phyloP scores from a whole-genome alignment of 805 yeast species.

The Schwanniomyces sp. region DNA sequence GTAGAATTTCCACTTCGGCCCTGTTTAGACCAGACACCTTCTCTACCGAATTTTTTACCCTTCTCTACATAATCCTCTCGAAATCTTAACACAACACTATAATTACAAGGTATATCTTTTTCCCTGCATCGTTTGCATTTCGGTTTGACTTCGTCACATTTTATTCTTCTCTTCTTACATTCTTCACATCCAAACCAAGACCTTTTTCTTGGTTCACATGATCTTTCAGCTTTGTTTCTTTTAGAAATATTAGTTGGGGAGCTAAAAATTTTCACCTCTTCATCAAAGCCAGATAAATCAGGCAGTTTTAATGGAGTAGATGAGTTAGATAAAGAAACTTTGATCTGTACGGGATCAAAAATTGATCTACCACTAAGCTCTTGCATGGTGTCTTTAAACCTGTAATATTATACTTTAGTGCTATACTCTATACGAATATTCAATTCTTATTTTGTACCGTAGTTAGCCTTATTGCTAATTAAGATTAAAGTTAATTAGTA shows the following conservation, averaged over 20 bases:
- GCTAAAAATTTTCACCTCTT: neutral
- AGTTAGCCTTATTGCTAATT: too few species aligned
- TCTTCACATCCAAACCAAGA: conserved; percentile 24
- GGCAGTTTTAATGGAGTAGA: neutral
- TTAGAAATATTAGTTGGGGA: neutral
- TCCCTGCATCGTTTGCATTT: conserved; percentile 16
- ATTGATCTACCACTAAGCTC: too few species aligned
- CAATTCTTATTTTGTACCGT: too few species aligned
- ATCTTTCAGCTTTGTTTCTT: neutral
- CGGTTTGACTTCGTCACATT: conserved; percentile 30
- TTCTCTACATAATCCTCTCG: conserved; percentile 23
- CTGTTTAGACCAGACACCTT: conserved; percentile 24
- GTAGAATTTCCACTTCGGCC: conserved; percentile 3
- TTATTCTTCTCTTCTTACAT: conserved; percentile 18
- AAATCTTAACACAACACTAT: conserved; percentile 20
- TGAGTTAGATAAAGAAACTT: neutral
- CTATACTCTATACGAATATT: too few species aligned
- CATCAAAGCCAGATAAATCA: neutral
- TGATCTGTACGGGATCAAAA: neutral
- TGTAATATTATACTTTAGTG: too few species aligned
- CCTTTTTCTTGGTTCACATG: conserved; percentile 5
- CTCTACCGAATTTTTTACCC: conserved; percentile 27
- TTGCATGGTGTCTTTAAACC: too few species aligned
- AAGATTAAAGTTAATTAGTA: too few species aligned
- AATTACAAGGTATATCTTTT: conserved; percentile 16